Conservation (phyloP, 306 rosid genomes). For the Vigna radiata region DNA sequence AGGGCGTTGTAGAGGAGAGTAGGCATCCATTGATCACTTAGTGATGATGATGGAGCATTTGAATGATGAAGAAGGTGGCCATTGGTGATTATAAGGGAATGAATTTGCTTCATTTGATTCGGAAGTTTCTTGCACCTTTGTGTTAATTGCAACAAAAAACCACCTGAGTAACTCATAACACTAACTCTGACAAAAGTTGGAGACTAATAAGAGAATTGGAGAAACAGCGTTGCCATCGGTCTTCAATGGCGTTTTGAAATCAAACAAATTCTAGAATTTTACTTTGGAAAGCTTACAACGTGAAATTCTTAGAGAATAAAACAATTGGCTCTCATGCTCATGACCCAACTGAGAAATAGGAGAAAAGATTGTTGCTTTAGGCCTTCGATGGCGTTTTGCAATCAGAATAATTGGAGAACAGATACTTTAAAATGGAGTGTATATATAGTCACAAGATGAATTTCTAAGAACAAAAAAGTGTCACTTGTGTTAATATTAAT, state of each 20-base stretch:
- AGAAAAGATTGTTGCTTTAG: not conserved
- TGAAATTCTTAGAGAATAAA: not conserved
- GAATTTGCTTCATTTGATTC: constrained; percentile 65
- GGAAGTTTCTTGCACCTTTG: constrained; percentile 54
- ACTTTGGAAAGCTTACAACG: not conserved
- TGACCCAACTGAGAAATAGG: not conserved
- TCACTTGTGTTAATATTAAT: too few relatives aligned
- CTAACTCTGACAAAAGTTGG: not conserved
- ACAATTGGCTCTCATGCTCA: not conserved
- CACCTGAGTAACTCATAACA: constrained; percentile 44
- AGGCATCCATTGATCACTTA: constrained; percentile 52
- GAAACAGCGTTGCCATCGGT: not conserved
- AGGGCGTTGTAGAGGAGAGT: constrained; percentile 75
- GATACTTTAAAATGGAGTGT: too few relatives aligned
- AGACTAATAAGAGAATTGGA: not conserved
- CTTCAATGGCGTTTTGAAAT: not conserved
- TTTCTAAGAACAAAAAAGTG: too few relatives aligned
- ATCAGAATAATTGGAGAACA: too few relatives aligned
- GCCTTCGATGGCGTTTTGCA: too few relatives aligned
- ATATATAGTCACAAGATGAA: too few relatives aligned
- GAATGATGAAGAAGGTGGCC: constrained; percentile 54
- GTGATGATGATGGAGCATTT: constrained; percentile 32
- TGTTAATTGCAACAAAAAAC: constrained; percentile 65
- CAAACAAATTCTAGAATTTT: not conserved
- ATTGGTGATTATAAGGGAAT: constrained; percentile 57